Percentiles rank a stretch among this genome's conserved stretches.
Conservation (phyloP, 306 rosid genomes). For the Trifolium dubium region DNA sequence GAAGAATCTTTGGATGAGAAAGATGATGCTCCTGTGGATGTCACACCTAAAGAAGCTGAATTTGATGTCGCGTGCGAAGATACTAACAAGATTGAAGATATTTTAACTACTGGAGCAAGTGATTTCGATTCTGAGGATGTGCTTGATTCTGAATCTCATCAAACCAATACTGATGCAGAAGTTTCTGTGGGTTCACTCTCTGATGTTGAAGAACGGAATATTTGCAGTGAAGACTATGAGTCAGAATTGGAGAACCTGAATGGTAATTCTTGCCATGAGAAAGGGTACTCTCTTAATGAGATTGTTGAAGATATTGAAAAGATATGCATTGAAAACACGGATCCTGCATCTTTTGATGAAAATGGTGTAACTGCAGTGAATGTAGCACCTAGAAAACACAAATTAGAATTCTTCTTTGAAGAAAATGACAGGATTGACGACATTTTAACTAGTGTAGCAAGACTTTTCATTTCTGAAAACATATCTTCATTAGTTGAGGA, state of each 20-base stretch:
- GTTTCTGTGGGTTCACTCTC: constrained; percentile 33
- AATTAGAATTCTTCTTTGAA: constrained; percentile 18
- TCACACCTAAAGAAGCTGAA: constrained; percentile 31
- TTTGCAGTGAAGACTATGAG: constrained; percentile 8
- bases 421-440: constrained; percentile 33
- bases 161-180: constrained; percentile 25
- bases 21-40: constrained; percentile 21
- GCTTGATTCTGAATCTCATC: constrained; percentile 41
- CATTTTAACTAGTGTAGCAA: neutral
- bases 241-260: constrained; percentile 31
- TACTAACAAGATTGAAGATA: constrained; percentile 30
- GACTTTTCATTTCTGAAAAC: constrained; percentile 27
- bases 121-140: constrained; percentile 18
- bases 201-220: constrained; percentile 34
- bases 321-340: constrained; percentile 9
- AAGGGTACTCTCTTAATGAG: constrained; percentile 34
- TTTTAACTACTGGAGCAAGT: constrained; percentile 1
- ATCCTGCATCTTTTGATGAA: constrained; percentile 31
- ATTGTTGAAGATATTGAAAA: constrained; percentile 37
- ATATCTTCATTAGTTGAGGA: constrained; percentile 32
- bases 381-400: constrained; percentile 27
- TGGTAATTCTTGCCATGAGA: constrained; percentile 34
- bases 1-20: constrained; percentile 19
- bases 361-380: constrained; percentile 15
- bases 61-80: constrained; percentile 22